Percentiles rank a stretch among this genome's conserved stretches.
These are phyloP conservation scores for Tuber calosporum DNA, from an alignment of 495 filamentous ascomycete species.

Conservation along the genomic window DNA sequence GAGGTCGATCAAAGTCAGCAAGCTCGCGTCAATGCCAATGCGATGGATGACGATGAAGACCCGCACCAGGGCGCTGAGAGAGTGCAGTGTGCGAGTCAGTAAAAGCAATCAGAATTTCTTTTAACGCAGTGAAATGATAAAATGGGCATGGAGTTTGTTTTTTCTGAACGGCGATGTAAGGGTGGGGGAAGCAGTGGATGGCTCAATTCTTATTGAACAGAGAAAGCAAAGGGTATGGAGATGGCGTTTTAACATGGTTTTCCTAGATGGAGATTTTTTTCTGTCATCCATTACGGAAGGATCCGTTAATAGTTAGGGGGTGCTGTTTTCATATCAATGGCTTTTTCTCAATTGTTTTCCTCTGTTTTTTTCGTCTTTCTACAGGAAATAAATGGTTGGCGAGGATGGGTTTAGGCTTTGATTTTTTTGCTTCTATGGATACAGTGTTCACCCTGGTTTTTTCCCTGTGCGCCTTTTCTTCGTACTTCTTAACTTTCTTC, in stretches of 20 bases:
- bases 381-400: slow-evolving; percentile 6
- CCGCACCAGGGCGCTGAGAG: slow-evolving; percentile 77
- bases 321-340: slow-evolving; percentile 5
- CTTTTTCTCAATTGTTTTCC: not conserved
- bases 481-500: not conserved
- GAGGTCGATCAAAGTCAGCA: slow-evolving; percentile 69
- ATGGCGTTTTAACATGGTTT: slow-evolving; percentile 5
- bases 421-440: not conserved
- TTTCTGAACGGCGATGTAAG: not conserved
- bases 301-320: slow-evolving; percentile 6
- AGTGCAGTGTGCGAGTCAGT: slow-evolving; percentile 97
- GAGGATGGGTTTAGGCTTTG: slow-evolving; percentile 2
- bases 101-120: slow-evolving; percentile 44
- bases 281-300: not conserved
- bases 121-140: slow-evolving; percentile 2
- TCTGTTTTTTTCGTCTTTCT: slow-evolving; percentile 3
- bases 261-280: not conserved
- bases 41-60: slow-evolving; percentile 78
- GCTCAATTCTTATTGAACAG: not conserved
- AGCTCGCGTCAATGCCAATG: slow-evolving; percentile 60
- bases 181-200: not conserved
- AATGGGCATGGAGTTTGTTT: not conserved
- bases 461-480: not conserved
- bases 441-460: slow-evolving; percentile 2
- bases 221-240: not conserved